These are phyloP conservation scores for Emiliania huxleyi DNA, from an alignment of 78 protist genomes.

Conservation along the genomic window DNA sequence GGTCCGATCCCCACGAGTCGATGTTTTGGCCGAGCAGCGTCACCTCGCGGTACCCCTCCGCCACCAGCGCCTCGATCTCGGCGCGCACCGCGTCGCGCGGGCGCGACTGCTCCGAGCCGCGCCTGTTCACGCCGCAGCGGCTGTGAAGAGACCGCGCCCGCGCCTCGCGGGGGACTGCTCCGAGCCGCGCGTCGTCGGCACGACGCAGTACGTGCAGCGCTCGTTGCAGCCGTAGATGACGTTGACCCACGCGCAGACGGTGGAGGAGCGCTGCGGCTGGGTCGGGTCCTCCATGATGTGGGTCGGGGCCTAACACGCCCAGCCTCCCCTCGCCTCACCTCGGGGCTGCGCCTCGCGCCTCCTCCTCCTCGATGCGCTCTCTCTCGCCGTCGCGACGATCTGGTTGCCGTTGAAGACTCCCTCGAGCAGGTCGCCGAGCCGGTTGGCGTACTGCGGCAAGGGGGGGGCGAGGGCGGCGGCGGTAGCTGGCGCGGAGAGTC, in stretches of 20 bases:
- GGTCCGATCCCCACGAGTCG: slow-evolving; percentile 44
- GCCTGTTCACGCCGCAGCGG: too few relatives aligned
- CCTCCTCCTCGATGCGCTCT: too few relatives aligned
- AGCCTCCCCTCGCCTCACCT: too few relatives aligned
- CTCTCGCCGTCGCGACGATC: not conserved
- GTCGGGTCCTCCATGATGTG: slow-evolving; percentile 43
- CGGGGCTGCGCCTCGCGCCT: too few relatives aligned
- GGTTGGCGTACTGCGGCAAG: slow-evolving; percentile 50
- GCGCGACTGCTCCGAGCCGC: not conserved
- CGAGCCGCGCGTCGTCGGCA: slow-evolving; percentile 37
- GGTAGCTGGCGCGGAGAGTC: too few relatives aligned
- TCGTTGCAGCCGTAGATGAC: slow-evolving; percentile 62
- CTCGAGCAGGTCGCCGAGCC: slow-evolving; percentile 44
- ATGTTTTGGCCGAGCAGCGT: slow-evolving; percentile 53
- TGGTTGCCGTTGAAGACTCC: slow-evolving; percentile 41
- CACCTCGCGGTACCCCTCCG: slow-evolving; percentile 25
- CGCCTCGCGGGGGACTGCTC: too few relatives aligned
- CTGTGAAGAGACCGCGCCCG: too few relatives aligned
- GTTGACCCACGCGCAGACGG: slow-evolving; percentile 33
- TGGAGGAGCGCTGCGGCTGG: slow-evolving; percentile 7
- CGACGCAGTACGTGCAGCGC: slow-evolving; percentile 51
- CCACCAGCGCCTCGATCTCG: slow-evolving; percentile 33
- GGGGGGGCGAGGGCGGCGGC: too few relatives aligned
- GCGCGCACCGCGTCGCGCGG: not conserved
- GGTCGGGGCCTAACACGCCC: too few relatives aligned